These are phyloP conservation scores for Musa troglodytarum DNA, from an alignment of 176 grass and related monocot genomes.

Conservation along the genomic window DNA sequence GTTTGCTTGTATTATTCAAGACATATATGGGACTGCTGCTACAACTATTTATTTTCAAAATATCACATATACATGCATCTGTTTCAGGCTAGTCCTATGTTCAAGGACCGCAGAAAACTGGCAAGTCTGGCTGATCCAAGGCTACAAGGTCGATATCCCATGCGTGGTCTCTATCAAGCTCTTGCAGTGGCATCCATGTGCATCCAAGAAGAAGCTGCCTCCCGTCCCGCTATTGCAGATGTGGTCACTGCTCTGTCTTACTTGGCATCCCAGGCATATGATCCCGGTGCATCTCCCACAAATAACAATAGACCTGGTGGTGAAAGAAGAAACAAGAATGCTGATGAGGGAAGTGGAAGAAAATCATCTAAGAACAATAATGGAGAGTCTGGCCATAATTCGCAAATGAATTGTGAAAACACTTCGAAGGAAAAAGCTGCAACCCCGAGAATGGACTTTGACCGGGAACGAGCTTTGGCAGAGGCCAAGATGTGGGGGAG, in stretches of 20 bases:
- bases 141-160: constrained; percentile 54
- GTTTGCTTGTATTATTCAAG: neutral
- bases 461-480: constrained; percentile 56
- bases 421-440: constrained; percentile 34
- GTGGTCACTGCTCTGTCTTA: constrained; percentile 78
- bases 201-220: constrained; percentile 72
- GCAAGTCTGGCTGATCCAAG: constrained; percentile 65
- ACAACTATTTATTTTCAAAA: neutral
- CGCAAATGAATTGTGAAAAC: constrained; percentile 21
- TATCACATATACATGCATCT: neutral
- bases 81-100: constrained; percentile 23
- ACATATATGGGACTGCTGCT: neutral
- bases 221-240: constrained; percentile 56
- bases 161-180: constrained; percentile 71
- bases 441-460: constrained; percentile 50
- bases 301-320: constrained; percentile 23
- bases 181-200: constrained; percentile 85
- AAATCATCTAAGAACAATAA: constrained; percentile 21
- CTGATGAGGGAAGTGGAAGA: constrained; percentile 19
- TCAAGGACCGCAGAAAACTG: constrained; percentile 71
- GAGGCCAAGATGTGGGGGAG: constrained; percentile 71
- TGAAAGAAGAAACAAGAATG: constrained; percentile 22
- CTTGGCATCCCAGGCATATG: constrained; percentile 52
- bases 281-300: constrained; percentile 24
- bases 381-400: constrained; percentile 32